Base-by-base conservation (phyloP, 768 basidiomycete species). In the Coprinellus micaceus region DNA sequence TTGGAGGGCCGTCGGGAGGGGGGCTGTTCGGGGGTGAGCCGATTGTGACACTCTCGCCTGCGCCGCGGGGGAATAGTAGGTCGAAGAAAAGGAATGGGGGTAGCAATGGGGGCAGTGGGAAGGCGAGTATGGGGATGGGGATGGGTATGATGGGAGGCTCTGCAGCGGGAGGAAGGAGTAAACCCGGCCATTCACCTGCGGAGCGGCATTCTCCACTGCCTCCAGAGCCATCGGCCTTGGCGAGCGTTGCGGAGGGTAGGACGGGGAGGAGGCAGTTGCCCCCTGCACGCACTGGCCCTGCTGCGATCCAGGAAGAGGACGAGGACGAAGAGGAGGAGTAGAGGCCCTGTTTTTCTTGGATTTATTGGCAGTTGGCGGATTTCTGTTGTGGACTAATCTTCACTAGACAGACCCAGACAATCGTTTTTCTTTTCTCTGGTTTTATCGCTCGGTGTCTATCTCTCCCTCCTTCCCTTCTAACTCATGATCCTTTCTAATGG, bases 271-370 rank as follows among this genome's bases (percentile, higher is more conserved):
- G 90, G 58, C 87, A 89, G 65, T 73, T 93, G 12, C 89, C 91
- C 24, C 68, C 76, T 48, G 76, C 71, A n/a, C 80, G 89, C 24
- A 73, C 82, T n/a, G 89, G 88, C 1, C 83, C 82, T 49, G 84
- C 89, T 60, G 71, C 88, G 4, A 91, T 91, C 54, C 88, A 91
- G 67, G 91, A 92, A 66, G 91, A 91, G 66, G 91, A 93, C 61
- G 91, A 92, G 67, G 91, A 78, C 21, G 91, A 91, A 69, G 91
- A 61, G 50, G 60, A 91, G 63, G 84, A 89, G 66, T 77, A 67
- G 69, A 56, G 24, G 57, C 37, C 37, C 54, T 49, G 54, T 52
- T 21, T 46, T 19, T 37, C 9, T 37, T 37, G 36, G 36, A 37
- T 37, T 37, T 37, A 37, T 37, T 37, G 9, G 36, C n/a, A n/a